phyloP scores from a whole-genome alignment of 2,329 filamentous ascomycete species.

The Gyromitra esculenta region DNA sequence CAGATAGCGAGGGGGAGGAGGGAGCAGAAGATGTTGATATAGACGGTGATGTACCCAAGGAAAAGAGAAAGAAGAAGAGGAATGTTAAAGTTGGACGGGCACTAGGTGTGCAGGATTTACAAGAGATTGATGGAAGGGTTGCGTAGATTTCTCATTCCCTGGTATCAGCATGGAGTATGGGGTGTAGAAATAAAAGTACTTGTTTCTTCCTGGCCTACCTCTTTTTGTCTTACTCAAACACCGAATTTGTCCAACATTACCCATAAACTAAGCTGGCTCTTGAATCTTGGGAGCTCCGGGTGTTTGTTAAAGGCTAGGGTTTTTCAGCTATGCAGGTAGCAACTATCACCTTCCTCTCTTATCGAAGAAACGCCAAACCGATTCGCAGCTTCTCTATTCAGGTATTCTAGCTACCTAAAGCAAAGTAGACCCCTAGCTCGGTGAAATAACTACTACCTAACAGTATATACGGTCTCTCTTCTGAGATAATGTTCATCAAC shows the following conservation, averaged over 20 bases:
- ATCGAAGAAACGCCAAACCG: too few species aligned
- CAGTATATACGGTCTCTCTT: too few species aligned
- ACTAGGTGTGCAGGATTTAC: constrained; percentile 57
- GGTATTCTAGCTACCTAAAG: too few species aligned
- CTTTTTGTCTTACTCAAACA: too few species aligned
- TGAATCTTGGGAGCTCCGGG: not conserved
- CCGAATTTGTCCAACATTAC: not conserved
- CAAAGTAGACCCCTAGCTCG: too few species aligned
- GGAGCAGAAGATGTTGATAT: constrained; percentile 61
- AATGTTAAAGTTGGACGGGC: constrained; percentile 73
- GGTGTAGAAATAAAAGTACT: constrained; percentile 22
- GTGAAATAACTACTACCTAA: too few species aligned
- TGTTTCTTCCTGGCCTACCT: not conserved
- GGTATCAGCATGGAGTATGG: too few species aligned
- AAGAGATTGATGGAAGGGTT: constrained; percentile 55
- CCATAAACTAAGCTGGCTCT: not conserved
- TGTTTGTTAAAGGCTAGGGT: too few species aligned
- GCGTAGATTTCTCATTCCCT: constrained; percentile 8
- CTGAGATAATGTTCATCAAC: too few species aligned
- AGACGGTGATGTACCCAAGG: constrained; percentile 60
- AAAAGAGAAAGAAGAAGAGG: constrained; percentile 67
- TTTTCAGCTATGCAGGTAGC: too few species aligned
- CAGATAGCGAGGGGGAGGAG: constrained; percentile 61
- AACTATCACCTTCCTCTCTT: too few species aligned
- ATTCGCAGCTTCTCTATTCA: too few species aligned